Evolutionary conservation across 176 grass and related monocot species (phyloP).

Genomic region (Aegilops longissima): DNA sequence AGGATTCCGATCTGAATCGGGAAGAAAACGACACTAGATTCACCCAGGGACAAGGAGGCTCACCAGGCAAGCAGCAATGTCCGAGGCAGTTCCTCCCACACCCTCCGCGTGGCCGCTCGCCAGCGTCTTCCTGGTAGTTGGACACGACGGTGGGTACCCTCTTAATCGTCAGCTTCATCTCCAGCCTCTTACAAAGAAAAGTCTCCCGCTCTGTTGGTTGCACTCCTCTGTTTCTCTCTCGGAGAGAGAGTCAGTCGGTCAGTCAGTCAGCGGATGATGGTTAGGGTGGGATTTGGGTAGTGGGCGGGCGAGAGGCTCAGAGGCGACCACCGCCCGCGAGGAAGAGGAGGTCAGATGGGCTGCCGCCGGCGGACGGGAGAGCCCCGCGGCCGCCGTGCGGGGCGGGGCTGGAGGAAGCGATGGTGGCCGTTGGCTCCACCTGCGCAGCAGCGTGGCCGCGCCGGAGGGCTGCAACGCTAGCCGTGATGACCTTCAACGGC

Average conservation of each 20-base stretch:
- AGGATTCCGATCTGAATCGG: not conserved
- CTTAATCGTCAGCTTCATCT: slow-evolving; percentile 92
- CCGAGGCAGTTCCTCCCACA: slow-evolving; percentile 92
- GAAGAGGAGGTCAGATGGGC: slow-evolving; percentile 97
- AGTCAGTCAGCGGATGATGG: not conserved
- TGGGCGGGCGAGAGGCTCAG: not conserved
- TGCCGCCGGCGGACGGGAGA: slow-evolving; percentile 85
- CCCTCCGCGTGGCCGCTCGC: slow-evolving; percentile 33
- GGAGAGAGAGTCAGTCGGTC: not conserved
- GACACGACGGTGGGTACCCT: slow-evolving; percentile 91
- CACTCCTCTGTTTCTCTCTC: slow-evolving; percentile 8
- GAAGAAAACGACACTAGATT: slow-evolving; percentile 12
- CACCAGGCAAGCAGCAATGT: slow-evolving; percentile 89
- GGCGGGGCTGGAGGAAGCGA: slow-evolving; percentile 50
- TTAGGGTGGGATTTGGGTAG: not conserved
- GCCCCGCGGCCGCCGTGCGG: slow-evolving; percentile 95
- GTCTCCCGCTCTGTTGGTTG: slow-evolving; percentile 7
- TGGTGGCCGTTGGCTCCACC: slow-evolving; percentile 65
- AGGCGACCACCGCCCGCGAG: slow-evolving; percentile 83
- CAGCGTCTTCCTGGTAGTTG: slow-evolving; percentile 88
- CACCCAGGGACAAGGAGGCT: not conserved
- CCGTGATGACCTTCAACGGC: slow-evolving; percentile 79
- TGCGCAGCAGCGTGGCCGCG: slow-evolving; percentile 71
- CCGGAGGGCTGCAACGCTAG: slow-evolving; percentile 77
- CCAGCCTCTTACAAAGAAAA: slow-evolving; percentile 3